Percentiles rank a stretch among this genome's conserved stretches.
phyloP scores from a whole-genome alignment of 768 basidiomycete species.

The Piloderma croceum region DNA sequence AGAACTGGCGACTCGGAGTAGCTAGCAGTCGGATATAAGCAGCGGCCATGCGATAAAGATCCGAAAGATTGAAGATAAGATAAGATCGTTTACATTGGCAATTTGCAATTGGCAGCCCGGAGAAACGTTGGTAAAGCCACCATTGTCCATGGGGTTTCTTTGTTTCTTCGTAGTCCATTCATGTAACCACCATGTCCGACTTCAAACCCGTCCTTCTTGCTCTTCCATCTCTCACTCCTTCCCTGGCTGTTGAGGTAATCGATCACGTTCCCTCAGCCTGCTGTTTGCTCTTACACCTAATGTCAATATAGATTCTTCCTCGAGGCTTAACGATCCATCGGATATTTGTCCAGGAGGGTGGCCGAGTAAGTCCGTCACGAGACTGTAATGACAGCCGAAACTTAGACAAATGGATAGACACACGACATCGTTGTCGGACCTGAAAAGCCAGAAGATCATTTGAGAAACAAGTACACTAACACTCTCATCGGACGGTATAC shows the following conservation, averaged over 20 bases:
- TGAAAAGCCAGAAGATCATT: conserved; percentile 54
- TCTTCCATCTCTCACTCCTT: conserved; percentile 49
- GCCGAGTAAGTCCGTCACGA: conserved; percentile 39
- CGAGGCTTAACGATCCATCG: conserved; percentile 66
- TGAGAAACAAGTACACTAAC: conserved; percentile 63
- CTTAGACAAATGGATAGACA: conserved; percentile 38
- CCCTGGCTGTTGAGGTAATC: conserved; percentile 63
- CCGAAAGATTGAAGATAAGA: too few species aligned
- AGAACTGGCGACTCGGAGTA: too few species aligned
- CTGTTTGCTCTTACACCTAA: conserved; percentile 3
- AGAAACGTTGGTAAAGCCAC: too few species aligned
- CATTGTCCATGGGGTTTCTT: background rate
- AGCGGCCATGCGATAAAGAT: too few species aligned
- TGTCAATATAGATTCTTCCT: conserved; percentile 59
- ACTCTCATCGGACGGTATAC: conserved; percentile 68
- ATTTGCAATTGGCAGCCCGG: too few species aligned
- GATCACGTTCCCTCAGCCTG: conserved; percentile 7
- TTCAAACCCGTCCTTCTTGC: conserved; percentile 50
- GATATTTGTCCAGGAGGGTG: conserved; percentile 59
- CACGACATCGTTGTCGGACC: conserved; percentile 77
- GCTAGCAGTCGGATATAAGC: too few species aligned
- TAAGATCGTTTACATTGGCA: too few species aligned
- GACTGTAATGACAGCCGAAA: background rate
- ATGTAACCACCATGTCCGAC: conserved; percentile 29
- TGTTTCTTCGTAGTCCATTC: conserved; percentile 1